These are phyloP conservation scores for Cordyceps pruinosa DNA, from an alignment of 2,329 filamentous ascomycete species.

Conservation along the genomic window DNA sequence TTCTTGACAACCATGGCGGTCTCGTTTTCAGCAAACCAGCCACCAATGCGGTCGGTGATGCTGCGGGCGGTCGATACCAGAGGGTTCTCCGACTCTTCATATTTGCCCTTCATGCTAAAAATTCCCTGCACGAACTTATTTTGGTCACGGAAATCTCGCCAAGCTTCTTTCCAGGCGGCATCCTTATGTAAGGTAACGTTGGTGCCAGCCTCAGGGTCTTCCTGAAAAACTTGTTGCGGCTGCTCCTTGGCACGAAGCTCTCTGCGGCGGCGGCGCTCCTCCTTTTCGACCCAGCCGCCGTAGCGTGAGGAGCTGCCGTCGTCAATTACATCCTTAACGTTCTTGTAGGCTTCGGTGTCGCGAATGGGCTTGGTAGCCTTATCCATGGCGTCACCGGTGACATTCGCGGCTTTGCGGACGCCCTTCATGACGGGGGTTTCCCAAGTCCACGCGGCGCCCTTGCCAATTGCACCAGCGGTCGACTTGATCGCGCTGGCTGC, in stretches of 20 bases:
- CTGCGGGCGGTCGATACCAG: conserved; percentile 86
- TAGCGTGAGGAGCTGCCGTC: conserved; percentile 95
- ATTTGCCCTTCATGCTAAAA: conserved; percentile 77
- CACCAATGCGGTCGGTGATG: conserved; percentile 86
- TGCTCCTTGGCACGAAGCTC: conserved; percentile 63
- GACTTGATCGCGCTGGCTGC: conserved; percentile 75
- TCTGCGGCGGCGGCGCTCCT: conserved; percentile 76
- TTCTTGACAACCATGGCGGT: conserved; percentile 97
- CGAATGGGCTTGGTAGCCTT: conserved; percentile 92
- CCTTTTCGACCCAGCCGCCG: conserved; percentile 93
- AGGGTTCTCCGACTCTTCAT: conserved; percentile 96
- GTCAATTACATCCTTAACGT: conserved; percentile 91
- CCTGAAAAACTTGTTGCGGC: conserved; percentile 58
- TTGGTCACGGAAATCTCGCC: conserved; percentile 87
- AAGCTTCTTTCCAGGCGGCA: conserved; percentile 95
- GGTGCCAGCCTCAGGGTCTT: conserved; percentile 90
- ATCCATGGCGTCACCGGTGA: conserved; percentile 80
- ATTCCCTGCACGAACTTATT: conserved; percentile 83
- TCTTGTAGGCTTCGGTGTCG: conserved; percentile 90
- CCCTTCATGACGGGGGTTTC: conserved; percentile 91
- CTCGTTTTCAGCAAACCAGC: conserved; percentile 98
- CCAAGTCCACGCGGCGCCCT: conserved; percentile 94
- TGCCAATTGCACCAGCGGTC: conserved; percentile 80
- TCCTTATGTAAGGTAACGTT: conserved; percentile 96
- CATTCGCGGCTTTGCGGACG: conserved; percentile 76